These are phyloP conservation scores for Aspergillus carlsbadensis DNA, from an alignment of 495 filamentous ascomycete genomes.

Conservation along the genomic window DNA sequence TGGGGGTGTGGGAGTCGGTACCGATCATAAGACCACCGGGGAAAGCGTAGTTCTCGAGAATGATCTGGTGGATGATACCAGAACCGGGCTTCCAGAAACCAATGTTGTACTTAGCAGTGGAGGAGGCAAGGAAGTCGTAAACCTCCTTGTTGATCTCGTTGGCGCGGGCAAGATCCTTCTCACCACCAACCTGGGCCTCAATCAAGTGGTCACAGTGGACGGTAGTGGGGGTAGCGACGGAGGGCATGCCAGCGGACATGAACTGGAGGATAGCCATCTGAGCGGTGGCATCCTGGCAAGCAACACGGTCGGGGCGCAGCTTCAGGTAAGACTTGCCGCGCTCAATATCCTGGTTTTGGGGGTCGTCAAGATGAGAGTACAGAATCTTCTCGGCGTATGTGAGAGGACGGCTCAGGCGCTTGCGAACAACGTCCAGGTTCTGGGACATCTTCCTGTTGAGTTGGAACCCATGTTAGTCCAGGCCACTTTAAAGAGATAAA, in stretches of 20 bases:
- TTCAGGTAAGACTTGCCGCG: conserved; percentile 93
- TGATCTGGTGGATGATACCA: conserved; percentile 99
- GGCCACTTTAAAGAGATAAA: conserved; percentile 1
- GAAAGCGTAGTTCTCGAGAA: conserved; percentile 99
- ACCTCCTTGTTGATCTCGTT: conserved; percentile 98
- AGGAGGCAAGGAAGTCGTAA: conserved; percentile 92
- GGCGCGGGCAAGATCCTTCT: conserved; percentile 90
- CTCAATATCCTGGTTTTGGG: conserved; percentile 93
- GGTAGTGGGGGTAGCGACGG: conserved; percentile 90
- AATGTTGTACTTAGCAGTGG: conserved; percentile 99
- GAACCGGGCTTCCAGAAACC: conserved; percentile 99
- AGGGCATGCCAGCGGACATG: conserved; percentile 96
- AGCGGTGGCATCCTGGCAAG: conserved; percentile 98
- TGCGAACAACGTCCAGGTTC: conserved; percentile 88
- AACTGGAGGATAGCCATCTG: conserved; percentile 99
- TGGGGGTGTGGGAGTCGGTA: conserved; percentile 98
- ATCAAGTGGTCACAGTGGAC: conserved; percentile 99
- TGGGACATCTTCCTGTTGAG: conserved; percentile 91
- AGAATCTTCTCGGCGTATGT: conserved; percentile 86
- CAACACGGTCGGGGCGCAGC: conserved; percentile 94
- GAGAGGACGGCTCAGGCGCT: conserved; percentile 84
- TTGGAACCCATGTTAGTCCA: conserved; percentile 32
- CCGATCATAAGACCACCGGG: conserved; percentile 97
- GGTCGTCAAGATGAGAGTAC: conserved; percentile 98
- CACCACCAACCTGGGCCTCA: conserved; percentile 92